phyloP scores from a whole-genome alignment of 805 yeast species.

The Yarrowia alimentaria region DNA sequence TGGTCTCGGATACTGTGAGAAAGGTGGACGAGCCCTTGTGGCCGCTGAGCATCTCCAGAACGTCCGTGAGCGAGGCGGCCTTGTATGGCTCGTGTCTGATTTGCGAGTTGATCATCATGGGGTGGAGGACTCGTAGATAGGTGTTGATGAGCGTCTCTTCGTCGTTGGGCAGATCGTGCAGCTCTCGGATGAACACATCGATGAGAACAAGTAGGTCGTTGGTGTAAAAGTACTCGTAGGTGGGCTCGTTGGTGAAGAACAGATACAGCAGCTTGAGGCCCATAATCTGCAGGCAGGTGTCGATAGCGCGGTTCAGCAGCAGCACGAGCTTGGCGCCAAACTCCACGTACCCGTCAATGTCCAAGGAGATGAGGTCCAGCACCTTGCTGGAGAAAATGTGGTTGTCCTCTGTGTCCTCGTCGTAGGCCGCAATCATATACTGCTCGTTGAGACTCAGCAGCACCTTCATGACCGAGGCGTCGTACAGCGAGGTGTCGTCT shows the following conservation, averaged over 20 bases:
- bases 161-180: conserved; percentile 63
- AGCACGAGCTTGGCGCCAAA: conserved; percentile 71
- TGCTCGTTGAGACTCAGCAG: conserved; percentile 82
- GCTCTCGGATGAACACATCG: conserved; percentile 78
- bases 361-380: conserved; percentile 51
- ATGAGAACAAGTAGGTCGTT: conserved; percentile 82
- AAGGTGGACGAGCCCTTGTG: conserved; percentile 21
- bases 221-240: conserved; percentile 68
- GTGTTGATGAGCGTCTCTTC: conserved; percentile 62
- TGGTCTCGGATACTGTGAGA: conserved; percentile 32
- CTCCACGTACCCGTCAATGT: conserved; percentile 47
- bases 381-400: conserved; percentile 48
- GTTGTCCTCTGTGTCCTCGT: conserved; percentile 24
- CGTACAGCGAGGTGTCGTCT: conserved; percentile 40
- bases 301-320: conserved; percentile 70
- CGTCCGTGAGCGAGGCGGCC: conserved; percentile 49
- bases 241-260: conserved; percentile 63
- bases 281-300: conserved; percentile 69
- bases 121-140: conserved; percentile 70
- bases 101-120: conserved; percentile 66
- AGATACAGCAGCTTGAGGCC: conserved; percentile 75
- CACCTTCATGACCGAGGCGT: conserved; percentile 66
- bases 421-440: conserved; percentile 54
- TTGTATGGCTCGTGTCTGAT: conserved; percentile 58
- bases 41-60: conserved; percentile 49